Base-by-base conservation (phyloP, 257 asterid genomes). In the Scutellaria baicalensis region DNA sequence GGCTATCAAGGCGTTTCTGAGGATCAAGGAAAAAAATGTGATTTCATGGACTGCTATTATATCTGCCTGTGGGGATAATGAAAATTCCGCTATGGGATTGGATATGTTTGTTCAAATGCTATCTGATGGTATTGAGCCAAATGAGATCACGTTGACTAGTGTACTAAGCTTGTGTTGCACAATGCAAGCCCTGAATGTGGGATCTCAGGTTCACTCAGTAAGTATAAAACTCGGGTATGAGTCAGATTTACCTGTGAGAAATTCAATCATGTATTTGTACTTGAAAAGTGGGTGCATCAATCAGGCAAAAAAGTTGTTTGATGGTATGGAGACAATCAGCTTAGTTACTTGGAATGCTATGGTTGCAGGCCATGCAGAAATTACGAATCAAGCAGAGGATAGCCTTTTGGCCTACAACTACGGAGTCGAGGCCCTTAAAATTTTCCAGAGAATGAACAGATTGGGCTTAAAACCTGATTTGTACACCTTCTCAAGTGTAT, bases 311-410 rank as follows among this genome's bases (percentile, higher is more conserved):
- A 81, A 82, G 84, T 20, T 93, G 80, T 90, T 93, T 58, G 86
- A 87, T 59, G 85, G 84, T 62, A 85, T 89, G 90, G 80, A 69
- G 56, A 63, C 51, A 9, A 31, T 80, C 35, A 79, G 80, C 78
- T 79, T 90, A 77, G 91, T 90, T 23, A 79, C 96, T 16, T 93
- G 97, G 98, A 93, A 93, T 50, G 88, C 97, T 16, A 86, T 90
- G 94, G 87, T 93, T 79, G 96, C 96, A 2, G 96, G 98, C 51
- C 84, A 85, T 66, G 92, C 90, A 40, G 92, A 93, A 27, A 79
- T 84, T 86, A 82, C 80, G 64, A 85, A 76, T 57, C 77, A 64
- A 17, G 78, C 78, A 7, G 82, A 74, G 70, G 87, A 86, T 40
- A 74, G 85, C 61, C 60, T 93, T 70, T 81, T 89, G 8, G 78